Conservation (phyloP, 768 basidiomycete genomes). For the Tremella mesenterica region DNA sequence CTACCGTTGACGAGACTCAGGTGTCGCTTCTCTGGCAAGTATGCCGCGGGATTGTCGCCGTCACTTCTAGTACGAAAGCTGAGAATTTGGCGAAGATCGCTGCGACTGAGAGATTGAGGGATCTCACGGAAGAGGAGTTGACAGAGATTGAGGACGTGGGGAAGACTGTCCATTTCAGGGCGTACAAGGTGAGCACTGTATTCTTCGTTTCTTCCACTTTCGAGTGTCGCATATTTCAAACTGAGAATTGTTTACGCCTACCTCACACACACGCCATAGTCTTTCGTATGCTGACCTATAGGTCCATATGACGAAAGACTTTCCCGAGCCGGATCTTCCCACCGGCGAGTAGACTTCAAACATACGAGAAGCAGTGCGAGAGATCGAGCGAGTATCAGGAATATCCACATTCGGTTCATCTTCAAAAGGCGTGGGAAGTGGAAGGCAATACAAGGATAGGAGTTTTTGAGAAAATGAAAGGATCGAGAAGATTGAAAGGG, state of each 20-base stretch:
- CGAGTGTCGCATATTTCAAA: too few relatives aligned
- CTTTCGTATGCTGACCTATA: too few relatives aligned
- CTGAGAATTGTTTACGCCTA: too few relatives aligned
- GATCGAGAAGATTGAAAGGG: too few relatives aligned
- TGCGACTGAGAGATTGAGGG: conserved; percentile 18
- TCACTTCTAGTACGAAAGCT: conserved; percentile 27
- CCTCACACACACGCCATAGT: too few relatives aligned
- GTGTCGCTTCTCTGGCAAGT: conserved; percentile 37
- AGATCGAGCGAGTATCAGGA: too few relatives aligned
- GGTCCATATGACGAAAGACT: conserved; percentile 41
- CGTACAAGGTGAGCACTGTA: conserved; percentile 24
- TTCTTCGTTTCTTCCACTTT: background rate
- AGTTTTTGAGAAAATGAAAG: too few relatives aligned
- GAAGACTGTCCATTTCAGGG: conserved; percentile 36
- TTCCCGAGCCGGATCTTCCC: conserved; percentile 32
- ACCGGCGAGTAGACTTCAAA: conserved; percentile 2
- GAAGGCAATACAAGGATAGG: too few relatives aligned
- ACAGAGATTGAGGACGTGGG: conserved; percentile 42
- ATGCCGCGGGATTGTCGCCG: conserved; percentile 33
- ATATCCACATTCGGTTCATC: too few relatives aligned
- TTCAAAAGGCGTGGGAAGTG: too few relatives aligned
- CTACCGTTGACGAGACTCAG: conserved; percentile 17
- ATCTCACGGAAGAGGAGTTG: conserved; percentile 37
- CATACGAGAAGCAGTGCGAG: background rate
- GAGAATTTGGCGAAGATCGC: conserved; percentile 32